phyloP scores from a whole-genome alignment of 164 flowering plant genomes.

The Vitis rupestris region DNA sequence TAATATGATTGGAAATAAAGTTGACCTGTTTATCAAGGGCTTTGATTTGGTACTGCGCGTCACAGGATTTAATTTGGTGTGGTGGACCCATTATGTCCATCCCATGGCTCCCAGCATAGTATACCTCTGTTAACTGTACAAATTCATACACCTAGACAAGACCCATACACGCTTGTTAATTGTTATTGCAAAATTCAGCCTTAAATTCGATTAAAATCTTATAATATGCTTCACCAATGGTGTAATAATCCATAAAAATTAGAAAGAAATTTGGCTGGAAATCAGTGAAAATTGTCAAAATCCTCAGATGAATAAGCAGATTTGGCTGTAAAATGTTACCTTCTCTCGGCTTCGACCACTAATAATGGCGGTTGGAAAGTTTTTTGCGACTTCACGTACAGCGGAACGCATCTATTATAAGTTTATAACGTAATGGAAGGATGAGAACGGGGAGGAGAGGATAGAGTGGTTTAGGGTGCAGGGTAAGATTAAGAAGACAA shows the following conservation, averaged over 20 bases:
- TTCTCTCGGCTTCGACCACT: constrained; percentile 62
- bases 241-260: background rate
- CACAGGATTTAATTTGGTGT: constrained; percentile 15
- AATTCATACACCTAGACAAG: constrained; percentile 44
- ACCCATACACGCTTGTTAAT: no score
- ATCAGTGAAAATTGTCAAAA: no score
- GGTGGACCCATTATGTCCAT: constrained; percentile 67
- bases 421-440: background rate
- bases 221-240: no score
- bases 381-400: constrained; percentile 45
- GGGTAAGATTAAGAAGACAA: background rate
- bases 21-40: constrained; percentile 38
- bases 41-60: constrained; percentile 24
- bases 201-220: background rate
- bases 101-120: constrained; percentile 83
- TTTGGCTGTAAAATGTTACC: constrained; percentile 20
- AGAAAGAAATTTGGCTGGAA: background rate
- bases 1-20: no score
- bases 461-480: background rate
- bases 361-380: constrained; percentile 67
- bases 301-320: no score
- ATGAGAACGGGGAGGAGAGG: background rate
- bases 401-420: constrained; percentile 56
- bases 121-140: constrained; percentile 44
- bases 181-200: background rate